Evolutionary conservation across 2,329 filamentous ascomycete species (phyloP).

Genomic region (Trichoderma citrinoviride): DNA sequence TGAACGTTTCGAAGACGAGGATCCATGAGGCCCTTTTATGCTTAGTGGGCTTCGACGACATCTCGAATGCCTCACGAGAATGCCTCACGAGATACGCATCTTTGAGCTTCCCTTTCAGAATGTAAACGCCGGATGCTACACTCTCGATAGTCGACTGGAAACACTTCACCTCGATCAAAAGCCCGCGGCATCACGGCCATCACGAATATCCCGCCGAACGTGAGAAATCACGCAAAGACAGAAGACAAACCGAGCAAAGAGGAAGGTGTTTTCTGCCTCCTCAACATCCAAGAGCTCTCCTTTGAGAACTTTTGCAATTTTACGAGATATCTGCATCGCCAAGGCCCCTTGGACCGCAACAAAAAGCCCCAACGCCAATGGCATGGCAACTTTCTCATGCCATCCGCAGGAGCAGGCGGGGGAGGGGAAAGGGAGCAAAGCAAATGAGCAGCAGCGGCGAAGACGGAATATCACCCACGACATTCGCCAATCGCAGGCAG

Average conservation of each 20-base stretch:
- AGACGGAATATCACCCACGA: background rate
- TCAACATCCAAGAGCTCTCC: background rate
- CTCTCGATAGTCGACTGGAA: background rate
- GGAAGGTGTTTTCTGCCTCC: conserved; percentile 13
- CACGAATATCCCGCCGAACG: background rate
- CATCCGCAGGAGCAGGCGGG: no score
- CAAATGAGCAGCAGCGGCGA: background rate
- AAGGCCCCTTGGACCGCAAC: background rate
- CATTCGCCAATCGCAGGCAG: background rate
- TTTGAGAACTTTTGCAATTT: conserved; percentile 4
- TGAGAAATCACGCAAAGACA: background rate
- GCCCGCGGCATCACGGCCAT: background rate
- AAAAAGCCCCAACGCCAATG: background rate
- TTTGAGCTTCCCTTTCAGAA: conserved; percentile 20
- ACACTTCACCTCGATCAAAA: background rate
- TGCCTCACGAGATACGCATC: background rate
- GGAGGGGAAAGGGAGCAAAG: no score
- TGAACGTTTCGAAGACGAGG: background rate
- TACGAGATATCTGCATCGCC: background rate
- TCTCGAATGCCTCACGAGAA: background rate
- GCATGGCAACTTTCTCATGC: background rate
- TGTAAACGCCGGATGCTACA: conserved; percentile 1
- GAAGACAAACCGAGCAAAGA: background rate
- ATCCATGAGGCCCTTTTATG: background rate
- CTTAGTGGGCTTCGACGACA: background rate